These are phyloP conservation scores for Termitomyces sp. DNA, from an alignment of 768 basidiomycete species.

Conservation along the genomic window DNA sequence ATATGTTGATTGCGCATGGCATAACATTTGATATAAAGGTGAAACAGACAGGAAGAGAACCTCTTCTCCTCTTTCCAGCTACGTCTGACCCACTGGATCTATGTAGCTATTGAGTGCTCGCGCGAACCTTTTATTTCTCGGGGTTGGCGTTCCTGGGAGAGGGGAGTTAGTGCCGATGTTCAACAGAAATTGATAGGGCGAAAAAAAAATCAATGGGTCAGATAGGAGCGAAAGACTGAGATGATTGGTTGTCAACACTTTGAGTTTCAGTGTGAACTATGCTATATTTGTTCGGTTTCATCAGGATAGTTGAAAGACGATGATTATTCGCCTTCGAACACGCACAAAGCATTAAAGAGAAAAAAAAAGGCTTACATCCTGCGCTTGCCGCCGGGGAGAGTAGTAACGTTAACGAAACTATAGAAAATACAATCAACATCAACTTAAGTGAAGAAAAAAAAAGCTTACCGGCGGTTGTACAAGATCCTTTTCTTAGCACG, in stretches of 20 bases:
- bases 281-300: constrained; percentile 60
- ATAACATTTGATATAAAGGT: constrained; percentile 3
- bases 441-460: no score
- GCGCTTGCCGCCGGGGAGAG: constrained; percentile 88
- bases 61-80: neutral
- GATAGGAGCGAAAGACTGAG: constrained; percentile 99
- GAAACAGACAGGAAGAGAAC: neutral
- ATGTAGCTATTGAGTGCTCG: neutral
- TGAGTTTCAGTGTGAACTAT: constrained; percentile 96
- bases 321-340: neutral
- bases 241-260: constrained; percentile 81
- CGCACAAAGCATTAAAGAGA: neutral
- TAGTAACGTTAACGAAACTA: constrained; percentile 92
- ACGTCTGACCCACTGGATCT: neutral
- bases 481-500: constrained; percentile 82
- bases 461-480: constrained; percentile 12
- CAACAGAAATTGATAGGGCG: constrained; percentile 4
- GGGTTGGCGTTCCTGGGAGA: constrained; percentile 57
- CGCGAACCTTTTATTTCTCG: constrained; percentile 43
- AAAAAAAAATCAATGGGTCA: constrained; percentile 41
- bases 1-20: constrained; percentile 16
- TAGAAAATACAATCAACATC: constrained; percentile 33
- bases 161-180: constrained; percentile 19
- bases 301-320: constrained; percentile 24
- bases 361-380: constrained; percentile 74